Conservation (phyloP, 768 basidiomycete genomes). For the Termitomyces sp. region DNA sequence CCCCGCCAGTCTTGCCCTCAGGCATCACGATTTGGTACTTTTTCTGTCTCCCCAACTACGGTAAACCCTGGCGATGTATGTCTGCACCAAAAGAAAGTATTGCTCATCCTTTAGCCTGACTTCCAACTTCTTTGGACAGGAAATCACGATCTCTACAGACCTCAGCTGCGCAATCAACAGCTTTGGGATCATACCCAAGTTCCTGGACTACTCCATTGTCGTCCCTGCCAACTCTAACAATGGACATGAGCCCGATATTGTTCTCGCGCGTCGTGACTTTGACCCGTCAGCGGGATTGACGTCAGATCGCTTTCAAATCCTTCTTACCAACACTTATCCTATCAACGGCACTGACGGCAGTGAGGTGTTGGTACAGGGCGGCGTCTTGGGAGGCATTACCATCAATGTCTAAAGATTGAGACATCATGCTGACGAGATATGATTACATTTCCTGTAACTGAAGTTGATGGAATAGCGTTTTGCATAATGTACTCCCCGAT, state of each 20-base stretch:
- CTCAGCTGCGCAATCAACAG: constrained; percentile 2
- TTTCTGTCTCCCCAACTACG: constrained; percentile 2
- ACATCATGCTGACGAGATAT: background rate
- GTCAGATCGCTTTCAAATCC: constrained; percentile 2
- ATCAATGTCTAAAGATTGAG: constrained; percentile 1
- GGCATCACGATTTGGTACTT: constrained; percentile 7
- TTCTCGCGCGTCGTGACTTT: constrained; percentile 10
- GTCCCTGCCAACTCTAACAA: constrained; percentile 4
- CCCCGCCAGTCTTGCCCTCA: constrained; percentile 5
- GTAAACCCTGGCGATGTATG: constrained; percentile 12
- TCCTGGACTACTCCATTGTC: constrained; percentile 9
- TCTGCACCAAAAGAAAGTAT: background rate
- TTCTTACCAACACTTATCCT: background rate
- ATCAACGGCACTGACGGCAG: constrained; percentile 5
- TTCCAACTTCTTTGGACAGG: background rate
- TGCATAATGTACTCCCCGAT: background rate
- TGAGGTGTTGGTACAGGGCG: constrained; percentile 9
- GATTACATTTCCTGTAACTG: background rate
- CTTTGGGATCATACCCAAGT: constrained; percentile 7
- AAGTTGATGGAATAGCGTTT: background rate
- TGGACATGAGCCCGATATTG: constrained; percentile 8
- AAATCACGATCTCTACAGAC: constrained; percentile 3
- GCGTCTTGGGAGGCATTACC: background rate
- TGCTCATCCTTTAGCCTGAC: background rate
- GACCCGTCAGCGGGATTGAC: background rate